phyloP scores from a whole-genome alignment of 1,139 yeast species.

The Citeromyces siamensis region DNA sequence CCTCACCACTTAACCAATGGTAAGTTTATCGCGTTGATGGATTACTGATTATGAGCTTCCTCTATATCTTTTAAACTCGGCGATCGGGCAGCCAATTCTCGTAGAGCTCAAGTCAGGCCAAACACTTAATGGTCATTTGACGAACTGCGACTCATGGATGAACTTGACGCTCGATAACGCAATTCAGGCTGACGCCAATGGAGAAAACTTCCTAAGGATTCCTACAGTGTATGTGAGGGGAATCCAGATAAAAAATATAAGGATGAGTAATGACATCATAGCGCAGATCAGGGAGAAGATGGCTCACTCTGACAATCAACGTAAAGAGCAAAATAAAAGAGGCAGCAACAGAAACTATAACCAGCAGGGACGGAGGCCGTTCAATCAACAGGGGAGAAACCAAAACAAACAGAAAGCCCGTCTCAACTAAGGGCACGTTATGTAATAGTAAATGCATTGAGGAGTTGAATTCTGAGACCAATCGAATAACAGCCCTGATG shows the following conservation, averaged over 20 bases:
- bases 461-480: too few relatives aligned
- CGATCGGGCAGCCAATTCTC: conserved; percentile 78
- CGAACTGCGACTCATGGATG: conserved; percentile 94
- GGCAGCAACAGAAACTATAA: conserved; percentile 17
- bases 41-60: conserved; percentile 79
- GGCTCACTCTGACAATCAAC: conserved; percentile 35
- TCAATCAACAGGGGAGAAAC: conserved; percentile 9
- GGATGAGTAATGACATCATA: conserved; percentile 54
- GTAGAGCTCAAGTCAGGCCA: conserved; percentile 93
- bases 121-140: conserved; percentile 72
- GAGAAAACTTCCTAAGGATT: conserved; percentile 52
- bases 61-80: conserved; percentile 76
- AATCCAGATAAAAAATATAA: conserved; percentile 57
- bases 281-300: conserved; percentile 71
- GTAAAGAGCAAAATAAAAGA: conserved; percentile 28
- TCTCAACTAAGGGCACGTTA: too few relatives aligned
- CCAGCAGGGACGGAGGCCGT: conserved; percentile 10
- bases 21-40: too few relatives aligned
- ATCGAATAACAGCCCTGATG: too few relatives aligned
- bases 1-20: too few relatives aligned
- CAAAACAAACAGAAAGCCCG: conserved; percentile 7
- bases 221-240: conserved; percentile 84
- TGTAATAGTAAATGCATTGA: too few relatives aligned
- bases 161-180: conserved; percentile 77
- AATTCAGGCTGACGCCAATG: conserved; percentile 55